Evolutionary conservation across 1,139 yeast species (phyloP), one percentile per base, ranked within the genome.

Genomic region (Candida labiduridarum): DNA sequence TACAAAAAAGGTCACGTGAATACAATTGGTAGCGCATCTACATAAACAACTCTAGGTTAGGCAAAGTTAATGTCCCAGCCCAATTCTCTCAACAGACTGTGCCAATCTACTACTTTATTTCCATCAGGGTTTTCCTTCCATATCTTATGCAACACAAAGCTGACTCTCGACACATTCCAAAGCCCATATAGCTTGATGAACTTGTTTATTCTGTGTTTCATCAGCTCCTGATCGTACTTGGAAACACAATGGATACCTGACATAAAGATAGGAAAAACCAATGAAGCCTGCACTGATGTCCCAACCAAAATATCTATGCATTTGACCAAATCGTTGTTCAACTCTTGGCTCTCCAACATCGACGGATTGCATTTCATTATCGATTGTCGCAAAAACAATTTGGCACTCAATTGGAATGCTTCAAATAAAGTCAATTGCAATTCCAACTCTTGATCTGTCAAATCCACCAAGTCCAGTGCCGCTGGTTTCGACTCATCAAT

Each of bases 11-110:
- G 38, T 49, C 44, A 42, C 41, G 48, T 49, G 47, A 39, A 12
- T 42, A 7, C 18, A 5, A 11, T 4, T 18, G n/a, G 41, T 36
- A 36, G 14, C 22, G 41, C 18, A 16, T 35, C 15, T 35, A 10
- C 15, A 35, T 35, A 34, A 2, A n/a, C 9, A n/a, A n/a, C 14
- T 12, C 14, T 15, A 15, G 11, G 29, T 47, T 61, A 82, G 2
- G 94, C 95, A 74, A 88, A 87, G 65, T 87, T 85, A 47, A 88
- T 72, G 62, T 87, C 89, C 95, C 94, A 87, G 4, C 88, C 90
- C 47, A 87, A 68, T 9, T 78, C 78, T 53, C 83, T 81, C 40
- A 88, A 81, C 44, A 87, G 77, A 18, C 74, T 78, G 60, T 82
- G 84, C 94, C 94, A 87, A 61, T 87, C 88, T 22, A 74, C 71